Evolutionary conservation across 306 rosid genomes (phyloP).

Genomic region (Cicer bijugum): DNA sequence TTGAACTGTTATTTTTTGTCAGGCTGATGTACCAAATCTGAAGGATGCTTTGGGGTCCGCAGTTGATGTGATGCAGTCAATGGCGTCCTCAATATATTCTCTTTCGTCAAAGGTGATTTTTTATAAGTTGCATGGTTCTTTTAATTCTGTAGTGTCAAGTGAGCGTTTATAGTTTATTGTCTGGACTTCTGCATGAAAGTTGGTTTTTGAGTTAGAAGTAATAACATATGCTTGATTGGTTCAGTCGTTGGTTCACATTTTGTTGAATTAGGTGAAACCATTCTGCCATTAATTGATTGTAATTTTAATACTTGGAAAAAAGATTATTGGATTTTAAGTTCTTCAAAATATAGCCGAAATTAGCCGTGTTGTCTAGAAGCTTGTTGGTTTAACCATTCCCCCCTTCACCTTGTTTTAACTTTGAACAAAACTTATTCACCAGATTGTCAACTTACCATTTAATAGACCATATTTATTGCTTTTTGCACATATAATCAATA

Average conservation of each 20-base stretch:
- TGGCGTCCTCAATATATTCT: conserved; percentile 86
- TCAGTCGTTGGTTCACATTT: not conserved
- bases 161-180: conserved; percentile 12
- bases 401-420: not conserved
- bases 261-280: conserved; percentile 30
- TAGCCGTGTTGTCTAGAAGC: not conserved
- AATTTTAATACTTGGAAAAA: conserved; percentile 16
- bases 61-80: conserved; percentile 93
- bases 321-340: conserved; percentile 20
- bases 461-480: conserved; percentile 5
- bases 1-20: conserved; percentile 35
- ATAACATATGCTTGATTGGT: conserved; percentile 17
- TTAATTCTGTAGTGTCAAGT: conserved; percentile 32
- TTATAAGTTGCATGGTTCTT: conserved; percentile 1
- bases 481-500: not conserved
- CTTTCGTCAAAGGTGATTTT: conserved; percentile 76
- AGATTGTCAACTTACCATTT: conserved; percentile 28
- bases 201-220: conserved; percentile 28
- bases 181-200: conserved; percentile 3
- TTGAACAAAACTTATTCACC: conserved; percentile 6
- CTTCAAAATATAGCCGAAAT: conserved; percentile 34
- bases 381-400: conserved; percentile 12
- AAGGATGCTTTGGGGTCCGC: conserved; percentile 96
- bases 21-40: conserved; percentile 91
- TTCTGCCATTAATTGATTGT: conserved; percentile 10